Percentiles rank a stretch among this genome's conserved stretches.
phyloP scores from a whole-genome alignment of 805 yeast genomes.

The Priceomyces medius region DNA sequence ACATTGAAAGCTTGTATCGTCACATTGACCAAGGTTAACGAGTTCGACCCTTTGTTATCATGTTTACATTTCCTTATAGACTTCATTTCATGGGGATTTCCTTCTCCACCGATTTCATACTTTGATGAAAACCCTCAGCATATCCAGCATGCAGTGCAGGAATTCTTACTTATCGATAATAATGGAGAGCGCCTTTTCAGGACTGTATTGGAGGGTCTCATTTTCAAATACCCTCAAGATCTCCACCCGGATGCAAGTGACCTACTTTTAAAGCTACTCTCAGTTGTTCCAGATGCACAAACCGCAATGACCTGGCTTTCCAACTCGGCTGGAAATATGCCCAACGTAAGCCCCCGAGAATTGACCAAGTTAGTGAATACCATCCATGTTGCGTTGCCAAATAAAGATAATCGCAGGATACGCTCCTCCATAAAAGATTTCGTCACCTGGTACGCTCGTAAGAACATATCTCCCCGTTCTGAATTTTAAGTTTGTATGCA shows the following conservation, averaged over 20 bases:
- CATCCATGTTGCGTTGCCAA: conserved; percentile 57
- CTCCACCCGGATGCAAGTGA: conserved; percentile 73
- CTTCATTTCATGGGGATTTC: conserved; percentile 80
- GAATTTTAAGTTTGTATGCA: conserved; percentile 16
- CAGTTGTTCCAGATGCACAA: conserved; percentile 46
- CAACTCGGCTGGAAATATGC: conserved; percentile 54
- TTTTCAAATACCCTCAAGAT: conserved; percentile 69
- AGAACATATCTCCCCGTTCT: conserved; percentile 51
- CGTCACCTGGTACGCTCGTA: conserved; percentile 77
- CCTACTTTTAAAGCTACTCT: conserved; percentile 61
- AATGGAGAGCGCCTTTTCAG: conserved; percentile 59
- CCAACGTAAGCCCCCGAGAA: conserved; percentile 68
- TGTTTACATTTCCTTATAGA: conserved; percentile 79
- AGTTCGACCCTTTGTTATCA: conserved; percentile 67
- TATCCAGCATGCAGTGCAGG: conserved; percentile 49
- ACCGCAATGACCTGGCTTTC: conserved; percentile 60
- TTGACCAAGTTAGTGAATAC: conserved; percentile 58
- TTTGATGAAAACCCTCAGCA: conserved; percentile 52
- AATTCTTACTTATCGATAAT: conserved; percentile 38
- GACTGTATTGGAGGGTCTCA: conserved; percentile 61
- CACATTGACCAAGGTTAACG: conserved; percentile 52
- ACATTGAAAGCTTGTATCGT: conserved; percentile 59
- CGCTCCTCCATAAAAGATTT: conserved; percentile 74
- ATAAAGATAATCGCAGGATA: conserved; percentile 71
- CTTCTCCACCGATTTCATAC: conserved; percentile 74